Evolutionary conservation across 2,329 filamentous ascomycete species (phyloP), one percentile per base, ranked within the genome.

Genomic region (Hortaea werneckii): DNA sequence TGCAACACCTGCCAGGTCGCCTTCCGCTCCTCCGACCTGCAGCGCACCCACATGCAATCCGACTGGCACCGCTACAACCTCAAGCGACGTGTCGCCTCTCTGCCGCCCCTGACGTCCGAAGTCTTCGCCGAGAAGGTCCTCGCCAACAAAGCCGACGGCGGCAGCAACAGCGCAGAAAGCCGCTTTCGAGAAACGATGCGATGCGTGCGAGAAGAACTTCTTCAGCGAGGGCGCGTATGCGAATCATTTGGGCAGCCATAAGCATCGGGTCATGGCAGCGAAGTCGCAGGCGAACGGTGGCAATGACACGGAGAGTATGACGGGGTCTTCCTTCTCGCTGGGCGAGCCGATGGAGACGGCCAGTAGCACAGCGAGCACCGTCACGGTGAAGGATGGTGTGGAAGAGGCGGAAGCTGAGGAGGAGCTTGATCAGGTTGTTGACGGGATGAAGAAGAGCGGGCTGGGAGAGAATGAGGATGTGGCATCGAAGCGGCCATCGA

Each of bases 1-100:
- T 98, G 92, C 80, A 98, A 96, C 68, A 92, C 89, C 48, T 98
- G 92, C 64, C 87, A 95, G 65, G 89, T 98, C 57, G 92, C 90
- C 43, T 98, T 96, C 70, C 83, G 90, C 55, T 88, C 87, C 63
- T 88, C 86, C 65, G 90, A 96, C 63, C 76, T 94, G 46, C 92
- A 98, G 70, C 83, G 92, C 65, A 82, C 80, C 34, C 92, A 98
- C 65, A 98, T 98, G 92, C 88, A 92, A 13, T 40, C 37, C 67
- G 92, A 98, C 71, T 98, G 92, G 92, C 90, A 96, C 67, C 82
- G 90, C 54, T 61, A 61, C 51, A 98, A 98, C 66, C 78, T 96
- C 59, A 95, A 96, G 72, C 86, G 92, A 57, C 83, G 89, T 59
- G 85, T 96, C 46, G 88, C 90, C 37, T 87, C 86, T 5, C 75